These are phyloP conservation scores for Phytophthora kernoviae DNA, from an alignment of 352 stramenopile species.

Conservation along the genomic window DNA sequence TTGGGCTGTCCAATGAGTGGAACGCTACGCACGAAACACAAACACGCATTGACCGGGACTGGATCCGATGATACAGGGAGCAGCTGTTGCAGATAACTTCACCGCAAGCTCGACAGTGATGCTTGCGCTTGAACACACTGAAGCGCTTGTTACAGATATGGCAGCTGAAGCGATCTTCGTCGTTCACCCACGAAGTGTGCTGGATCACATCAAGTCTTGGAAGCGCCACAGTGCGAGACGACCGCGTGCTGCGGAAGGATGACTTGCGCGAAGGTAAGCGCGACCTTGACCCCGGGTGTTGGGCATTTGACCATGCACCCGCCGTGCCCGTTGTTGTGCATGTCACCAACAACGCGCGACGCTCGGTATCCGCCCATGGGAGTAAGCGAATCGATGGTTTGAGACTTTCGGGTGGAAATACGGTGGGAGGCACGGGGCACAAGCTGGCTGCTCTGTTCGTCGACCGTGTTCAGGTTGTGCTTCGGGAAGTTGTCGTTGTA, in stretches of 20 bases:
- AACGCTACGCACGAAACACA: slow-evolving; percentile 87
- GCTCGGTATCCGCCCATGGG: slow-evolving; percentile 35
- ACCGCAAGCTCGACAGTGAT: slow-evolving; percentile 85
- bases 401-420: slow-evolving; percentile 51
- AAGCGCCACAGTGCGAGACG: slow-evolving; percentile 72
- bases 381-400: slow-evolving; percentile 55
- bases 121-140: slow-evolving; percentile 89
- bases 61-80: slow-evolving; percentile 83
- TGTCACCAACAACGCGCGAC: slow-evolving; percentile 53
- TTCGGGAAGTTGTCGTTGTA: slow-evolving; percentile 59
- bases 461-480: slow-evolving; percentile 73
- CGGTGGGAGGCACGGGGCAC: slow-evolving; percentile 35
- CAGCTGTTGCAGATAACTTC: slow-evolving; percentile 89
- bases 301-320: slow-evolving; percentile 24
- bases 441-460: slow-evolving; percentile 71
- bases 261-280: slow-evolving; percentile 64
- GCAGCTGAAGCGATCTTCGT: slow-evolving; percentile 85
- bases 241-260: slow-evolving; percentile 77
- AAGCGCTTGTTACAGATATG: slow-evolving; percentile 91
- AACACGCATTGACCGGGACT: slow-evolving; percentile 85
- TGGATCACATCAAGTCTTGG: slow-evolving; percentile 79
- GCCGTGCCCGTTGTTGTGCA: slow-evolving; percentile 10
- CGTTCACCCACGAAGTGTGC: slow-evolving; percentile 84
- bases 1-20: slow-evolving; percentile 80
- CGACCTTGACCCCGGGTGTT: slow-evolving; percentile 30